Conservation (phyloP, 129 eudicot species). For the Heracleum sosnowskyi region DNA sequence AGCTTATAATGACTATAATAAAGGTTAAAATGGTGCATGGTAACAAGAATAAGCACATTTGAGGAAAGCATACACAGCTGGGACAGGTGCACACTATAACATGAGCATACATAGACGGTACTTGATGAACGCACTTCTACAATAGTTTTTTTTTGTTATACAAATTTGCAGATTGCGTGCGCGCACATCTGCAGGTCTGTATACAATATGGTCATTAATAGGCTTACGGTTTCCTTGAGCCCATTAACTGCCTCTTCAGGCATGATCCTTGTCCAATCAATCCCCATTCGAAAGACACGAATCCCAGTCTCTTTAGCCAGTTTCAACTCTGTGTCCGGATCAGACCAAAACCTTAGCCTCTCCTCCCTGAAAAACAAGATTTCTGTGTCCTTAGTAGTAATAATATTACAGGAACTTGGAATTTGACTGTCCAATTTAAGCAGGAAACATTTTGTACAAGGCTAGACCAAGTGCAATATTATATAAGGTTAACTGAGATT, state of each 20-base stretch:
- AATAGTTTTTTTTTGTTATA: too few relatives aligned
- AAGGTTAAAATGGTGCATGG: not conserved
- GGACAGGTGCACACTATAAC: not conserved
- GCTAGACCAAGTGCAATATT: not conserved
- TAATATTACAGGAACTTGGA: not conserved
- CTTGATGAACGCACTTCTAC: not conserved
- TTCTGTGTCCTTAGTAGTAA: not conserved
- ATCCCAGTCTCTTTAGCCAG: constrained; percentile 87
- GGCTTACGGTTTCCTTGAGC: constrained; percentile 57
- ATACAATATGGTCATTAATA: constrained; percentile 4
- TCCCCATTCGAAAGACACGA: constrained; percentile 87
- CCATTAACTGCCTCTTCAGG: constrained; percentile 81
- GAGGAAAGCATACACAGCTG: not conserved
- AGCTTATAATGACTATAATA: not conserved
- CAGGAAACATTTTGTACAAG: not conserved
- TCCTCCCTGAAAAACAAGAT: constrained; percentile 73
- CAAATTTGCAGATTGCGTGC: not conserved
- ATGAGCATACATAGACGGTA: not conserved
- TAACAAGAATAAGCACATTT: not conserved
- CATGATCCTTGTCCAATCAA: constrained; percentile 98
- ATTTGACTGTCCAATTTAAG: not conserved
- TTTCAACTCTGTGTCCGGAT: constrained; percentile 90
- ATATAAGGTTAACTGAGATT: not conserved
- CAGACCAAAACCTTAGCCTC: constrained; percentile 99
- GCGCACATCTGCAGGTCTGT: not conserved